Evolutionary conservation across 345 rosid species (phyloP), one percentile per base, ranked within the genome.

Genomic region (Rhizophora mangle): DNA sequence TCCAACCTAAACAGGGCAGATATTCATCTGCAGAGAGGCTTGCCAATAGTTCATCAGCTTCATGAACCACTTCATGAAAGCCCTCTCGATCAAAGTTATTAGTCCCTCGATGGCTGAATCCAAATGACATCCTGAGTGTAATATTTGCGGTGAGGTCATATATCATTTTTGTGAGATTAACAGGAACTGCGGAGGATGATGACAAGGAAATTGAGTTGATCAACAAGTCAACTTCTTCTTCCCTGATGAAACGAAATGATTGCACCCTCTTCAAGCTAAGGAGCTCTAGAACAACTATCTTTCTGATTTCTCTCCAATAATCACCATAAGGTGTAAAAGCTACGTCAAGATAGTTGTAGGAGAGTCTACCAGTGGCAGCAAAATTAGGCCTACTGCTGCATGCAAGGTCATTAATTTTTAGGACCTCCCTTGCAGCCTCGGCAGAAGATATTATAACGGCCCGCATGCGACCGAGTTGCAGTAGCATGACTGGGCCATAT

Each of bases 1-100:
- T 60, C 78, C 79, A 69, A 19, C 89, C 86, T 0, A 78, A 20
- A 36, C 53, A 4, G 0, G 80, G 86, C 43, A 86, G 68, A 53
- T 22, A 79, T 39, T 88, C 86, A 0, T 63, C 63, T 0, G 83
- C 78, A 3, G 76, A 76, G 10, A 82, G 72, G 64, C 77, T 53
- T 31, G 72, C 83, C 6, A 65, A 1, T 32, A 86, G 27, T 3
- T 46, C 49, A 29, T 46, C 59, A 4, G 74, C 73, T 39, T 74
- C 80, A 27, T 63, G 65, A 39, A 86, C 18, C 46, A 84, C 51
- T 51, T 76, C 69, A 1, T 72, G 56, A 30, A 79, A 76, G 52
- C 71, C 76, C 6, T 58, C 49, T 10, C 62, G 64, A 19, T 78
- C 80, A 4, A 82, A 78, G 20, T 54, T 24, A 24, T 54, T n/a